Conservation (phyloP, 352 stramenopile species). For the Aphanomyces astaci region DNA sequence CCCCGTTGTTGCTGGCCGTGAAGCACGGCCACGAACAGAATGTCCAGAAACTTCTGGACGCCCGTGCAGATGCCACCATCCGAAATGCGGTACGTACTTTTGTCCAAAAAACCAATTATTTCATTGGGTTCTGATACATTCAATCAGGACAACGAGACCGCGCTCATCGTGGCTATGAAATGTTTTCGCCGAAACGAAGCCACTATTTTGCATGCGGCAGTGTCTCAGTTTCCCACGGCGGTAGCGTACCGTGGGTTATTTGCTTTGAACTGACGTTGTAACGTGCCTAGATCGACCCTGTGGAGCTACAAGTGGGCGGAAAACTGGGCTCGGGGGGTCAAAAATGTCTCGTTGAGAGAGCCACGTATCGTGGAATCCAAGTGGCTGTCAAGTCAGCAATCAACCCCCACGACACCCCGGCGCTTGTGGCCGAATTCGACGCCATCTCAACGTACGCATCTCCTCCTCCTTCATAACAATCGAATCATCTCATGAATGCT, state of each 20-base stretch:
- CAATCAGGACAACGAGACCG: neutral
- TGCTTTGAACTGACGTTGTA: too few relatives aligned
- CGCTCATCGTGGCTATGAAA: neutral
- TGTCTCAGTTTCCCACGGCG: neutral
- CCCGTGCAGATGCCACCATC: neutral
- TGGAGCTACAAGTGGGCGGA: neutral
- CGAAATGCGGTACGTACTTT: neutral
- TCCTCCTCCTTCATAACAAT: too few relatives aligned
- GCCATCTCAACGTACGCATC: neutral
- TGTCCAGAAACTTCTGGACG: neutral
- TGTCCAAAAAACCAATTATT: neutral
- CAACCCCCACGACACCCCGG: neutral
- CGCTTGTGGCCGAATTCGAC: neutral
- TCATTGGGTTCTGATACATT: too few relatives aligned
- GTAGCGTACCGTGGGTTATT: too few relatives aligned
- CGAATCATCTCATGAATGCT: too few relatives aligned
- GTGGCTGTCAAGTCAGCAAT: neutral
- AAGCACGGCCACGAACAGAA: neutral
- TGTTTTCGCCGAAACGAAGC: neutral
- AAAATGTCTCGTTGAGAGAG: neutral
- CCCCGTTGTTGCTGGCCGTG: slow-evolving; percentile 3
- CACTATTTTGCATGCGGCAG: neutral
- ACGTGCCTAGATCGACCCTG: neutral
- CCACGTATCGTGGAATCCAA: neutral
- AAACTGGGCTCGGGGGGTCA: neutral